Conservation (phyloP, 805 yeast species). For the Ogataea siamensis region DNA sequence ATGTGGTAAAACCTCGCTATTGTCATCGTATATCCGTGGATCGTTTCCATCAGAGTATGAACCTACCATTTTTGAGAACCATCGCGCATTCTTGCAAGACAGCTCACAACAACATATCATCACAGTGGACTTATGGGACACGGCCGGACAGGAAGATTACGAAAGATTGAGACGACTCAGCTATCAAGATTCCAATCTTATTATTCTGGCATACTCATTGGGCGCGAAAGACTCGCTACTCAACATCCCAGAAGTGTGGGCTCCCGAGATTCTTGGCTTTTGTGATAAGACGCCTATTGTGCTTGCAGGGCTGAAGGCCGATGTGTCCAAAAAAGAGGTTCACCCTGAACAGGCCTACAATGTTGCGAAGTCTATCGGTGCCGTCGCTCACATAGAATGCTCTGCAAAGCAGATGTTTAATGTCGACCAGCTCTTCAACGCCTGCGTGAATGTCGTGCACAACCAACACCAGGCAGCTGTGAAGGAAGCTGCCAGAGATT, state of each 20-base stretch:
- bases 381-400: conserved; percentile 72
- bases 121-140: conserved; percentile 89
- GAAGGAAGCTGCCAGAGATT: conserved; percentile 13
- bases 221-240: conserved; percentile 61
- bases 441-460: conserved; percentile 37
- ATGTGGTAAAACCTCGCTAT: conserved; percentile 93
- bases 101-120: conserved; percentile 86
- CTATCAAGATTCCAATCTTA: conserved; percentile 77
- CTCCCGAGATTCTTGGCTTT: conserved; percentile 79
- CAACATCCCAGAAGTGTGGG: conserved; percentile 80
- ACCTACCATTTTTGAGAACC: conserved; percentile 95
- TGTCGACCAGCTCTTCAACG: conserved; percentile 64
- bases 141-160: conserved; percentile 93
- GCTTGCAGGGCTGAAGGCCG: conserved; percentile 81
- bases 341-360: conserved; percentile 25
- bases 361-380: conserved; percentile 50
- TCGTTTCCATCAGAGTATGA: conserved; percentile 97
- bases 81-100: conserved; percentile 87
- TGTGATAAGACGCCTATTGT: conserved; percentile 78
- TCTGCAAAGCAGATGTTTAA: conserved; percentile 72
- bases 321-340: conserved; percentile 43
- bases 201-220: conserved; percentile 74
- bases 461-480: conserved; percentile 19
- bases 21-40: conserved; percentile 92
- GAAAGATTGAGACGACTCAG: conserved; percentile 84